A percentile compares a stretch with the other conserved stretches of the same genome.
phyloP scores from a whole-genome alignment of 2,329 filamentous ascomycete genomes.

The Podosphaera fusca region DNA sequence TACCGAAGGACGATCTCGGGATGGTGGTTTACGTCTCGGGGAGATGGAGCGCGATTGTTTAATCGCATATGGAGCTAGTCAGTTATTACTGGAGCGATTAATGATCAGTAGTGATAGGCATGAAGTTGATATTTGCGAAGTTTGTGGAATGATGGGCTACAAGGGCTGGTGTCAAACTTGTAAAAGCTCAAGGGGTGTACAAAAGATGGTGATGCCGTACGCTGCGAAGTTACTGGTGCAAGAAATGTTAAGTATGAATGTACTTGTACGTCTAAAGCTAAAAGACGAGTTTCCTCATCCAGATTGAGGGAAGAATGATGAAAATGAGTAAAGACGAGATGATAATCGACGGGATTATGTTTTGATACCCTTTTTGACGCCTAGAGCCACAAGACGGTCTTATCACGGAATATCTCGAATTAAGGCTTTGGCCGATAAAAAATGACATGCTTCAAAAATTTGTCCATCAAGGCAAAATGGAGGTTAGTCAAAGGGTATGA shows the following conservation, averaged over 20 bases:
- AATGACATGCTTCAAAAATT: too few species aligned
- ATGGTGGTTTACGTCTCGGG: slow-evolving; percentile 77
- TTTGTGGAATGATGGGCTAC: slow-evolving; percentile 87
- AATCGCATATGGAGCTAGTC: slow-evolving; percentile 87
- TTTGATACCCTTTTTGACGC: too few species aligned
- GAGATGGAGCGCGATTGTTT: slow-evolving; percentile 99
- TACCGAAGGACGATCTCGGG: slow-evolving; percentile 79
- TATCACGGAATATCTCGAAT: too few species aligned
- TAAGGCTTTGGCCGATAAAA: too few species aligned
- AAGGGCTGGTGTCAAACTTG: slow-evolving; percentile 88
- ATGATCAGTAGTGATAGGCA: slow-evolving; percentile 90
- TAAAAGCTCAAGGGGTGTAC: slow-evolving; percentile 60
- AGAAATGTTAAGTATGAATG: slow-evolving; percentile 95
- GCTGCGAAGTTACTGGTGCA: slow-evolving; percentile 90
- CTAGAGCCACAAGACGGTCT: too few species aligned
- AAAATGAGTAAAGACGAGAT: too few species aligned
- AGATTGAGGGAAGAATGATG: slow-evolving; percentile 1
- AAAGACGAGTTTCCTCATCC: slow-evolving; percentile 68
- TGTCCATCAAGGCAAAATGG: too few species aligned
- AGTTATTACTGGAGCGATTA: slow-evolving; percentile 73
- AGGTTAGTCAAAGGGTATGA: too few species aligned
- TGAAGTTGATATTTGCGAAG: slow-evolving; percentile 79
- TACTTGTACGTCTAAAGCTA: slow-evolving; percentile 74
- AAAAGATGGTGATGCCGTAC: slow-evolving; percentile 91
- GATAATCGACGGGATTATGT: too few species aligned